Base-by-base conservation (phyloP, 2,329 filamentous ascomycete genomes). In the Claviceps arundinis region DNA sequence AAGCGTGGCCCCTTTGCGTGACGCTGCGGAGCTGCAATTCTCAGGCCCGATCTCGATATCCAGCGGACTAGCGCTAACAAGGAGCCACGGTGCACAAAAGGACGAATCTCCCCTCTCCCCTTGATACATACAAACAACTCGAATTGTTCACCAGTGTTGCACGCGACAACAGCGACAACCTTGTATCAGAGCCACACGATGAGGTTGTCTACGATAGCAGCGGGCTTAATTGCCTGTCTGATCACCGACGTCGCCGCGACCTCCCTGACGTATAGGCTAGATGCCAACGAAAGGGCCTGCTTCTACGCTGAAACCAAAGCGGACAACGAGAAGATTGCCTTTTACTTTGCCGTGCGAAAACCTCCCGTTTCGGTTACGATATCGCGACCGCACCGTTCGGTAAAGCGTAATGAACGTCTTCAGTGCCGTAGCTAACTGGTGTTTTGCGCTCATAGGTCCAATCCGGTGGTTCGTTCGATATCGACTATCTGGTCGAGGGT, bases 401-500 rank as follows among this genome's bases (percentile, higher is more conserved):
- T 6, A 24, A 16, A 2, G 24, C n/a, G 11, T 13, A 4, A 26
- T 43, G 22, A 9, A 37, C n/a, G 24, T 37, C 4, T 9, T 7
- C 14, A 9, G 11, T 37, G 41, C 5, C 14, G n/a, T 43, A 38
- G 26, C 49, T 50, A 38, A 51, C 43, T n/a, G 6, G 8, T 19
- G n/a, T 30, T 7, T 37, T 8, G 8, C 40, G 9, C 37, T 48
- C 8, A 43, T 57, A 95, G 90, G 90, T 96, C 47, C 93, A 98
- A 94, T 91, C 90, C 8, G 93, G 93, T 64, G 94, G 93, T 61
- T 91, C 89, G 34, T 98, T 98, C 72, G 93, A 98, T 74, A 80
- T 98, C 70, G 89, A 97, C 69, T 98, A 95, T 73, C 72, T 81
- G 54, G 91, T 98, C 52, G 80, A 82, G 48, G 89, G 88, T 19